These are phyloP conservation scores for Aspergillus nomiae DNA, from an alignment of 2,329 filamentous ascomycete genomes.

Conservation along the genomic window DNA sequence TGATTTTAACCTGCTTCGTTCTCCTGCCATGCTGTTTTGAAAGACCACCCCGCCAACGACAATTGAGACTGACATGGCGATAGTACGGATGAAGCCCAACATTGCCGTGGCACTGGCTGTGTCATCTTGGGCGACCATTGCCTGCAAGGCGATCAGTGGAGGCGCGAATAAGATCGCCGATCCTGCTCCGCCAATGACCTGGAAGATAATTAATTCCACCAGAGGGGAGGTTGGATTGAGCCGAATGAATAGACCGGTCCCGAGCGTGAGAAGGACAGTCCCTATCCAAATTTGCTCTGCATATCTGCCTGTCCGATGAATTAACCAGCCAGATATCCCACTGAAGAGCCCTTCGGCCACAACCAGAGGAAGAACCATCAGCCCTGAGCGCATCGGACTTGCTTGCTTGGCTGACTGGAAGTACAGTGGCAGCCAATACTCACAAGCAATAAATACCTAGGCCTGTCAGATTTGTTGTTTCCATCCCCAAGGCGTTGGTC, in stretches of 20 bases:
- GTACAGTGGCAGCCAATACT: slow-evolving; percentile 75
- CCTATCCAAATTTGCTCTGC: slow-evolving; percentile 49
- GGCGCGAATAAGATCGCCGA: slow-evolving; percentile 54
- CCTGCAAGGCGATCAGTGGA: slow-evolving; percentile 58
- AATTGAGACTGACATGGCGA: slow-evolving; percentile 67
- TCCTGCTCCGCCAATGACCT: slow-evolving; percentile 55
- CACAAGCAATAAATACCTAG: slow-evolving; percentile 63
- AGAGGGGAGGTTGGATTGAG: slow-evolving; percentile 39
- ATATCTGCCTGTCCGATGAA: slow-evolving; percentile 52
- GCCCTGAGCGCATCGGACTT: slow-evolving; percentile 58
- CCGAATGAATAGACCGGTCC: slow-evolving; percentile 49
- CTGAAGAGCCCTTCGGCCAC: slow-evolving; percentile 45
- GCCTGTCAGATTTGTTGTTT: background rate
- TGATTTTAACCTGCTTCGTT: slow-evolving; percentile 52
- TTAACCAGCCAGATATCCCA: slow-evolving; percentile 49
- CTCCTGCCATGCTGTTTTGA: slow-evolving; percentile 57
- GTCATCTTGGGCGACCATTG: slow-evolving; percentile 51
- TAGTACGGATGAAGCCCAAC: slow-evolving; percentile 60
- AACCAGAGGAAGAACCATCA: slow-evolving; percentile 63
- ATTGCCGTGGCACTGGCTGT: slow-evolving; percentile 55
- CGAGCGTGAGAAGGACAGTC: slow-evolving; percentile 43
- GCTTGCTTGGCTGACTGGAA: slow-evolving; percentile 68
- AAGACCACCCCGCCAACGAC: slow-evolving; percentile 71
- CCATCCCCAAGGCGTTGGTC: background rate
- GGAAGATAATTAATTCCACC: slow-evolving; percentile 46